Conservation (phyloP, 495 filamentous ascomycete species). For the Penicillium cinerascens region DNA sequence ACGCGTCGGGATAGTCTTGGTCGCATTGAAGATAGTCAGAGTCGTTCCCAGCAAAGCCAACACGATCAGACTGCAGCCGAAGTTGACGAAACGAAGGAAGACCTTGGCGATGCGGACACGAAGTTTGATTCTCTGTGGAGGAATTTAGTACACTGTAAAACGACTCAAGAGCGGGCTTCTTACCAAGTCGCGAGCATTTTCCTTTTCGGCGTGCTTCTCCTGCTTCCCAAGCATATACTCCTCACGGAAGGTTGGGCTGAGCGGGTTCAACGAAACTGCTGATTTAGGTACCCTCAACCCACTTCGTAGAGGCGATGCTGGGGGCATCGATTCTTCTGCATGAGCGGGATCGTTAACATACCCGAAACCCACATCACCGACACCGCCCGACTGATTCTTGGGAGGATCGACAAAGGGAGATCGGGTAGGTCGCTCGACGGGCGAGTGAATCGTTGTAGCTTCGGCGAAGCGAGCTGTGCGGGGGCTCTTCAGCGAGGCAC, state of each 20-base stretch:
- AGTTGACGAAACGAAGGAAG: conserved; percentile 87
- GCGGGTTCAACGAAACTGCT: conserved; percentile 59
- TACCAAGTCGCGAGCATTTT: conserved; percentile 83
- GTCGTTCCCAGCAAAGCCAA: conserved; percentile 80
- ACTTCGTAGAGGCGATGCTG: conserved; percentile 75
- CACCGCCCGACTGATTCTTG: conserved; percentile 47
- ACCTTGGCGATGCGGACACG: conserved; percentile 93
- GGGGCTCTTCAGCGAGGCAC: conserved; percentile 69
- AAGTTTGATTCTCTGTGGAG: conserved; percentile 79
- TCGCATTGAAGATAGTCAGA: conserved; percentile 85
- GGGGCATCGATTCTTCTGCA: conserved; percentile 53
- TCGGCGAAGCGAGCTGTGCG: conserved; percentile 87
- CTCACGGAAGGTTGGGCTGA: conserved; percentile 87
- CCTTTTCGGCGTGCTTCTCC: conserved; percentile 73
- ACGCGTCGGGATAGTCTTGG: conserved; percentile 65
- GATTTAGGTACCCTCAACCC: conserved; percentile 82
- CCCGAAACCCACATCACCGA: conserved; percentile 86
- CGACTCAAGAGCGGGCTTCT: conserved; percentile 25
- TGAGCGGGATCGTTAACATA: conserved; percentile 64
- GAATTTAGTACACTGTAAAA: conserved; percentile 9
- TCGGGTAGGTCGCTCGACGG: conserved; percentile 56
- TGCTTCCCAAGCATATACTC: conserved; percentile 78
- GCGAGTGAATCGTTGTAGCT: conserved; percentile 83
- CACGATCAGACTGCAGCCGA: conserved; percentile 93
- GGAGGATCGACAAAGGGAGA: conserved; percentile 70